Evolutionary conservation across 345 rosid species (phyloP).

Genomic region (Salix arbutifolia): DNA sequence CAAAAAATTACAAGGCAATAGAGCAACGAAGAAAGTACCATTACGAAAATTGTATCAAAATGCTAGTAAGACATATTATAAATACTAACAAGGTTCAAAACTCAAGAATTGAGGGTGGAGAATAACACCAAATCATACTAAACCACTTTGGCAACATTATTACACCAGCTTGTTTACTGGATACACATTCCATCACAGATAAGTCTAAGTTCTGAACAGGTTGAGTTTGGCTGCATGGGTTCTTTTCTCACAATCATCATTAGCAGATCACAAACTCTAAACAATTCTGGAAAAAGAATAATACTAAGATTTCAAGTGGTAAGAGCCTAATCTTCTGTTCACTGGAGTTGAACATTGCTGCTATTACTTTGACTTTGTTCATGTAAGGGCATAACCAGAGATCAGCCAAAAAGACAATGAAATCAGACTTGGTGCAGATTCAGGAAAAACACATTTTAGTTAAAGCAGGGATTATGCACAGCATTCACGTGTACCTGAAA

Average conservation of each 20-base stretch:
- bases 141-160: not conserved
- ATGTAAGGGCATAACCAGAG: not conserved
- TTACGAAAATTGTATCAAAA: not conserved
- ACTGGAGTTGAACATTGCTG: no score
- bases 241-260: not conserved
- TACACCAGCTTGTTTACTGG: not conserved
- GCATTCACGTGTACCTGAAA: conserved; percentile 8
- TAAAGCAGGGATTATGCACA: not conserved
- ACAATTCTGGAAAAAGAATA: no score
- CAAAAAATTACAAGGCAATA: no score
- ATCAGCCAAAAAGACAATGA: not conserved
- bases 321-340: no score
- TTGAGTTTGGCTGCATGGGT: not conserved
- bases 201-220: not conserved
- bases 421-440: not conserved
- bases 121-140: not conserved
- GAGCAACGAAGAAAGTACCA: no score
- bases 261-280: no score
- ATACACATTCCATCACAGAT: not conserved
- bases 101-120: not conserved
- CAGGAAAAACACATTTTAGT: not conserved
- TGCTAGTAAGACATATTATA: not conserved
- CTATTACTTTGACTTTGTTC: no score
- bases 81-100: not conserved
- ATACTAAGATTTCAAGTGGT: no score